Conservation (phyloP, 2,329 filamentous ascomycete genomes). For the Microsporum audouinii region DNA sequence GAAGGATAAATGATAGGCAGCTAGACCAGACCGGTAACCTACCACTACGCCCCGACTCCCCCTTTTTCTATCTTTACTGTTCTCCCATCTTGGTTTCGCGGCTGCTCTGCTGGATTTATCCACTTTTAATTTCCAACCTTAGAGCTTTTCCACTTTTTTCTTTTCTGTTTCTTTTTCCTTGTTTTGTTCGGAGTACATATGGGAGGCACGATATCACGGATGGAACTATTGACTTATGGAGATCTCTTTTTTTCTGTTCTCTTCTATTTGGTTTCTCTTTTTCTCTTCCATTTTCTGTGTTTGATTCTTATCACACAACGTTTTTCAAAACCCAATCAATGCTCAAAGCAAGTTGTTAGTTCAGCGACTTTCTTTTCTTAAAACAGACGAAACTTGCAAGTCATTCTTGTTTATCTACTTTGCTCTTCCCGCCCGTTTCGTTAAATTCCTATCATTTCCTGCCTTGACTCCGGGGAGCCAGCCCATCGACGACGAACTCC, state of each 20-base stretch:
- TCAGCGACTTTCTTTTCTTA: background rate
- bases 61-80: background rate
- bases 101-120: background rate
- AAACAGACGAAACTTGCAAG: conserved; percentile 3
- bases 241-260: background rate
- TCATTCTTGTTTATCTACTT: background rate
- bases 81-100: background rate
- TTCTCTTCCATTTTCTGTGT: conserved; percentile 8
- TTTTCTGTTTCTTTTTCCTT: conserved; percentile 3
- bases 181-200: conserved; percentile 7
- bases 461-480: background rate
- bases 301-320: conserved; percentile 12
- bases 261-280: background rate
- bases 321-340: conserved; percentile 8
- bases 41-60: background rate
- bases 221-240: conserved; percentile 13
- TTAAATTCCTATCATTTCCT: background rate
- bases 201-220: conserved; percentile 13
- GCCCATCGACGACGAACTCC: background rate
- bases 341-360: background rate
- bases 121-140: background rate
- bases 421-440: background rate
- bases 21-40: conserved; percentile 9
- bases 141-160: background rate
- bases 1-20: conserved; percentile 35